A percentile compares a stretch with the other conserved stretches of the same genome.
These are phyloP conservation scores for Cyclospora cayetanensis DNA, from an alignment of 169 alveolate genomes.

Conservation along the genomic window DNA sequence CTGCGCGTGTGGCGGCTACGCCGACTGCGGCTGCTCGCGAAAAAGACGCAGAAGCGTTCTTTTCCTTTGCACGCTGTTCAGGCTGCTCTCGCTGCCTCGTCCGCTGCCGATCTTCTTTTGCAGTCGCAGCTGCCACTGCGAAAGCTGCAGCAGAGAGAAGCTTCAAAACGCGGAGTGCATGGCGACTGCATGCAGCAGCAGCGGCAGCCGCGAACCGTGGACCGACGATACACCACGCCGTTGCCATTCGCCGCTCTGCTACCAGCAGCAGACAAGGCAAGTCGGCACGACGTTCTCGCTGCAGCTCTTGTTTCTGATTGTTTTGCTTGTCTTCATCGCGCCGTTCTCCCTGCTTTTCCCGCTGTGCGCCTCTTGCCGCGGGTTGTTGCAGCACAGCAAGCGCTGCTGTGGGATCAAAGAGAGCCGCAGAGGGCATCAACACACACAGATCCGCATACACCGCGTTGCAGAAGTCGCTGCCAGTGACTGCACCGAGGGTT, in stretches of 20 bases:
- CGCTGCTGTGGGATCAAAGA: background rate
- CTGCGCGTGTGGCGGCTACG: background rate
- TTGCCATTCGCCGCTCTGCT: slow-evolving; percentile 35
- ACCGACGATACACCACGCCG: background rate
- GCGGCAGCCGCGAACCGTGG: slow-evolving; percentile 12
- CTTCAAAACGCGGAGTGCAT: background rate
- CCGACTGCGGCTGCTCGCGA: background rate
- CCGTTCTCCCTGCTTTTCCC: background rate
- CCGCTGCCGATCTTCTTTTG: background rate
- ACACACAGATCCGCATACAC: background rate
- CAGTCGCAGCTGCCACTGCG: background rate
- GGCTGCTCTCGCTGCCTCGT: background rate
- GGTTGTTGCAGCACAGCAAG: background rate
- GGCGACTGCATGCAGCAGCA: background rate
- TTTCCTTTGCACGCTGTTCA: too few species aligned
- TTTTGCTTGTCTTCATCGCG: background rate
- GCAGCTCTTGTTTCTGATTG: background rate
- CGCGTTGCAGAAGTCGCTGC: background rate
- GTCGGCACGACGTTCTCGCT: background rate
- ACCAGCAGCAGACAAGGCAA: slow-evolving; percentile 12
- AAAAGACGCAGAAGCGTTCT: too few species aligned
- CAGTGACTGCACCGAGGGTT: too few species aligned
- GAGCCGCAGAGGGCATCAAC: background rate
- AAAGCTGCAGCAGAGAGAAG: background rate
- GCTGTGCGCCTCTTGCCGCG: background rate